phyloP scores from a whole-genome alignment of 2,329 filamentous ascomycete genomes.

The Cordyceps farinosa region DNA sequence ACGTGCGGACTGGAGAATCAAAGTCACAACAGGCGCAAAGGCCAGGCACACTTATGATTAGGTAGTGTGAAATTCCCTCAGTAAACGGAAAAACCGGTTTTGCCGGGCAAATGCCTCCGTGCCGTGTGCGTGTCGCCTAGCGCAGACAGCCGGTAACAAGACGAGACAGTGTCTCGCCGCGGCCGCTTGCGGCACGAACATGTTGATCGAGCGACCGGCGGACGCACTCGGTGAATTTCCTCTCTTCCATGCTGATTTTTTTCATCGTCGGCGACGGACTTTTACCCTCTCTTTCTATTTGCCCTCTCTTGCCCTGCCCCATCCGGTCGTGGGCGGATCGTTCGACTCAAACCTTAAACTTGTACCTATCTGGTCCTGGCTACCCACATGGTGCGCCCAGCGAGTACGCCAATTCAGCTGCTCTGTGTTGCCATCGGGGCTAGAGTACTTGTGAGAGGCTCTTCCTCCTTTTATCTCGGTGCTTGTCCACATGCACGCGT shows the following conservation, averaged over 20 bases:
- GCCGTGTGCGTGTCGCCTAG: neutral
- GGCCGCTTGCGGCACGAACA: neutral
- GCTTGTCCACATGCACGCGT: neutral
- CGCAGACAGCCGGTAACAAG: too few species aligned
- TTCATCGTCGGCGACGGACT: neutral
- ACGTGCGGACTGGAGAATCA: too few species aligned
- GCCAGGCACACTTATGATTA: too few species aligned
- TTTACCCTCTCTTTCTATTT: neutral
- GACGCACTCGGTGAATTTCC: neutral
- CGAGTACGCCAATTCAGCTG: neutral
- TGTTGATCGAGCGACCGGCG: neutral
- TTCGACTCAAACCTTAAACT: slow-evolving; percentile 13
- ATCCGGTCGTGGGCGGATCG: neutral
- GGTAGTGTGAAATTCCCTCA: too few species aligned
- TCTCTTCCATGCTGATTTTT: neutral
- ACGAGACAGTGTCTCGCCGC: neutral
- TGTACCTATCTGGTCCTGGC: neutral
- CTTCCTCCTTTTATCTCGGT: neutral
- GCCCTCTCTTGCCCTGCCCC: neutral
- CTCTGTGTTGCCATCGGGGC: neutral
- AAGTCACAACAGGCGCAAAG: too few species aligned
- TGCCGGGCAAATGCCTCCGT: neutral
- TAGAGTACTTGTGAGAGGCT: neutral
- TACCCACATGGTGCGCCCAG: slow-evolving; percentile 2
- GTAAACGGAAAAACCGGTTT: too few species aligned